Conservation (phyloP, 1,139 yeast species). For the Pichia kudriavzevii region DNA sequence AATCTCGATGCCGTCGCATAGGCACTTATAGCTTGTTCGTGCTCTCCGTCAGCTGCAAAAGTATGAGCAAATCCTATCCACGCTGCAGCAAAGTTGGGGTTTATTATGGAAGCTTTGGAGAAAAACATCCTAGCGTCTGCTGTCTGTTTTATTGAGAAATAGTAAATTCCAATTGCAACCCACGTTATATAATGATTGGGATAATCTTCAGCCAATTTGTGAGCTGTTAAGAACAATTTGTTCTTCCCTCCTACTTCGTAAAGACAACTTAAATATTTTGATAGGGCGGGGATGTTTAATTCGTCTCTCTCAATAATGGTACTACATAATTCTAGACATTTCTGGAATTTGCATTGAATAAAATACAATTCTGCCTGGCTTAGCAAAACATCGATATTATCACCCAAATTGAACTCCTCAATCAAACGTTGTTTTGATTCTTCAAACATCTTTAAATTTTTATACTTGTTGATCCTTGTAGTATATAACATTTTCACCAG, state of each 20-base stretch:
- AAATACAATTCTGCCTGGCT: constrained; percentile 67
- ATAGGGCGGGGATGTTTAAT: constrained; percentile 65
- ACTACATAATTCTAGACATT: constrained; percentile 72
- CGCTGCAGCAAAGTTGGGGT: constrained; percentile 90
- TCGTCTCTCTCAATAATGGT: constrained; percentile 49
- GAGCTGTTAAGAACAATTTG: constrained; percentile 73
- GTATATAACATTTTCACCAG: constrained; percentile 70
- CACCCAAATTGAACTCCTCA: constrained; percentile 65
- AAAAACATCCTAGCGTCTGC: constrained; percentile 82
- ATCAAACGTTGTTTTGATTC: constrained; percentile 61
- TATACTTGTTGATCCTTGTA: constrained; percentile 66
- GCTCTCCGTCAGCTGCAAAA: constrained; percentile 96
- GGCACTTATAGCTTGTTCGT: constrained; percentile 96
- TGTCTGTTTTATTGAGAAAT: constrained; percentile 64
- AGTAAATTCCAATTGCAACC: constrained; percentile 90
- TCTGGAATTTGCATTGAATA: constrained; percentile 72
- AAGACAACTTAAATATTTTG: constrained; percentile 75
- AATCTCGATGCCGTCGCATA: constrained; percentile 92
- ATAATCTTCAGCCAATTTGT: constrained; percentile 77
- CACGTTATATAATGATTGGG: constrained; percentile 83
- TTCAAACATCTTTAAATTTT: constrained; percentile 49
- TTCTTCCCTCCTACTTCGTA: constrained; percentile 82
- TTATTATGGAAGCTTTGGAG: constrained; percentile 80
- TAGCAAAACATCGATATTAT: constrained; percentile 61
- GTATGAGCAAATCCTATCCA: constrained; percentile 99